These are phyloP conservation scores for Ophiostoma triangulosporum DNA, from an alignment of 2,329 filamentous ascomycete genomes.

Conservation along the genomic window DNA sequence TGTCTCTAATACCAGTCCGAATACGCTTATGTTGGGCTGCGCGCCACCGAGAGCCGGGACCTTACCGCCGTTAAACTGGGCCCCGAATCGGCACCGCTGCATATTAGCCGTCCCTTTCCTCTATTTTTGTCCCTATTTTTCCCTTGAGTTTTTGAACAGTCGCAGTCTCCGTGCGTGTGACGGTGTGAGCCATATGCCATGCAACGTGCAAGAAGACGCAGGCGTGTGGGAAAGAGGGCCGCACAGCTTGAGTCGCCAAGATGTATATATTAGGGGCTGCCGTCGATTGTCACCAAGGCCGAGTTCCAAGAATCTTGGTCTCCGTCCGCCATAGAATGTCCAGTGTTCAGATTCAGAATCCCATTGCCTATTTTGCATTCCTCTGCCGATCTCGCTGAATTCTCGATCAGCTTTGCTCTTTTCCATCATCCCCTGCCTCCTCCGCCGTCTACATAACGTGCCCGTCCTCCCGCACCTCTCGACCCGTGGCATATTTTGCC, in stretches of 20 bases:
- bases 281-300: conserved; percentile 2
- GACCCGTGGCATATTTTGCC: neutral
- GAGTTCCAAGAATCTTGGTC: neutral
- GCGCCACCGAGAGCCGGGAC: neutral
- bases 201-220: neutral
- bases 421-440: neutral
- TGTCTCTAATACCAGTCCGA: no score
- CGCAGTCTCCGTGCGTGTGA: neutral
- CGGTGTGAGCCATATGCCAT: neutral
- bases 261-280: neutral
- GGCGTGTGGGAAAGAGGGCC: neutral
- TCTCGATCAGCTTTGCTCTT: neutral
- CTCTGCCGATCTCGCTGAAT: neutral
- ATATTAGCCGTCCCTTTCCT: no score
- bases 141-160: no score
- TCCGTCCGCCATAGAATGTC: neutral
- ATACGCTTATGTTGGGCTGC: neutral
- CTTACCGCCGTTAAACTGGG: neutral
- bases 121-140: neutral
- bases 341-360: neutral
- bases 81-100: neutral
- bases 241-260: neutral
- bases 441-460: neutral
- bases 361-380: neutral
- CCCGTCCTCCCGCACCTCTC: neutral